A percentile compares a stretch with the other conserved stretches of the same genome.
Conservation (phyloP, 1,284 basidiomycete genomes). For the Mycosarcoma maydis region DNA sequence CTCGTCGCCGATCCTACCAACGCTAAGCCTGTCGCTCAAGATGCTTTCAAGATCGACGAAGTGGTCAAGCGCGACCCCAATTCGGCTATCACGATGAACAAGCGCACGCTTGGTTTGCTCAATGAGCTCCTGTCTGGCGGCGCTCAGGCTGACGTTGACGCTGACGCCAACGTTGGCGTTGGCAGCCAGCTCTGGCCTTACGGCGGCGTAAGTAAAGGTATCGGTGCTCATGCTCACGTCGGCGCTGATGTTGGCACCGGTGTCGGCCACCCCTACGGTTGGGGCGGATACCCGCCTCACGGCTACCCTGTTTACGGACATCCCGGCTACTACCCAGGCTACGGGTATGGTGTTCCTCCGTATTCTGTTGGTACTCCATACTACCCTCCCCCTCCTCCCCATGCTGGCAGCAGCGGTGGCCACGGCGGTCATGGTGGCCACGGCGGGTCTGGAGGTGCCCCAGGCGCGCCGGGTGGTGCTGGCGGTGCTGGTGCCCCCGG, state of each 20-base stretch:
- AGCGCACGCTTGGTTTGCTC: background rate
- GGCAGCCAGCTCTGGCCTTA: background rate
- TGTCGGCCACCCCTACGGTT: background rate
- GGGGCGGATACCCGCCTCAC: background rate
- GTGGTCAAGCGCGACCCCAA: background rate
- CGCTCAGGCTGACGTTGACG: constrained; percentile 4
- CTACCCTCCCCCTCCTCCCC: background rate
- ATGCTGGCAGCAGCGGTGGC: background rate
- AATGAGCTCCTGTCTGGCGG: too few relatives aligned
- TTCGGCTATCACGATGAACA: background rate
- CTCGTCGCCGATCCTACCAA: constrained; percentile 6
- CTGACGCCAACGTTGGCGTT: background rate
- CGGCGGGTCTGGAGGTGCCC: background rate
- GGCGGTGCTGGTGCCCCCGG: constrained; percentile 2
- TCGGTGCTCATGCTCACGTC: background rate
- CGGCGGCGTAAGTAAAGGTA: background rate
- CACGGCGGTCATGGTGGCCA: background rate
- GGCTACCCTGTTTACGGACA: background rate
- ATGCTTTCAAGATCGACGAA: background rate
- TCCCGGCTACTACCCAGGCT: background rate
- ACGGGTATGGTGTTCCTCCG: background rate
- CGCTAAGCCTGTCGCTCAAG: constrained; percentile 5
- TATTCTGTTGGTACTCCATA: background rate
- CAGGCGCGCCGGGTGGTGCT: background rate
- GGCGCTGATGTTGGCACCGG: background rate